Evolutionary conservation across 1,139 yeast genomes (phyloP).

Genomic region (Martiniozyma asiatica): DNA sequence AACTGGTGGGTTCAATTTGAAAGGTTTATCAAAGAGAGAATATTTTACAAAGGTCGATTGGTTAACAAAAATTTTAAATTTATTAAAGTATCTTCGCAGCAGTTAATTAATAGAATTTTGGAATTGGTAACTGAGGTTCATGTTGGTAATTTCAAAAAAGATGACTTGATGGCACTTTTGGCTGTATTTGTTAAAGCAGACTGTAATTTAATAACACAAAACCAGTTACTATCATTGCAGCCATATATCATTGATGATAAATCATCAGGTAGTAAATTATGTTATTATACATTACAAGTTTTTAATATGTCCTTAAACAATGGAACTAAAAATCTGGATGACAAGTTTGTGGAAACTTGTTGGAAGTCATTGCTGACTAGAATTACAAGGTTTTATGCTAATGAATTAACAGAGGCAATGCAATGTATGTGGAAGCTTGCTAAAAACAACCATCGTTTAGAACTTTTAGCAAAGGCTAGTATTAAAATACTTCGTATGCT

Average conservation of each 20-base stretch:
- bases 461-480: constrained; percentile 37
- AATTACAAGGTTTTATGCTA: constrained; percentile 45
- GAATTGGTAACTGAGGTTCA: constrained; percentile 19
- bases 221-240: constrained; percentile 48
- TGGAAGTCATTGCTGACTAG: constrained; percentile 39
- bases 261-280: constrained; percentile 26
- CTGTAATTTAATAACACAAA: constrained; percentile 43
- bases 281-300: constrained; percentile 40
- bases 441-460: constrained; percentile 23
- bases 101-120: constrained; percentile 22
- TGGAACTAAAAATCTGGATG: constrained; percentile 30
- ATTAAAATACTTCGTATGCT: constrained; percentile 34
- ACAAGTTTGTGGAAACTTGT: constrained; percentile 38
- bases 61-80: constrained; percentile 7
- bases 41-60: constrained; percentile 24
- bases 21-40: constrained; percentile 29
- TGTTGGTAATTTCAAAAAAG: constrained; percentile 15
- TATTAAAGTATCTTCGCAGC: constrained; percentile 15
- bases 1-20: constrained; percentile 32
- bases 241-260: constrained; percentile 45
- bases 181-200: constrained; percentile 41
- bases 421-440: constrained; percentile 54
- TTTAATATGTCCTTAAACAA: constrained; percentile 37
- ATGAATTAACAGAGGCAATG: constrained; percentile 56
- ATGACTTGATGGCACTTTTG: constrained; percentile 34